Base-by-base conservation (phyloP, 2,329 filamentous ascomycete species). In the Fusarium bactridioides region DNA sequence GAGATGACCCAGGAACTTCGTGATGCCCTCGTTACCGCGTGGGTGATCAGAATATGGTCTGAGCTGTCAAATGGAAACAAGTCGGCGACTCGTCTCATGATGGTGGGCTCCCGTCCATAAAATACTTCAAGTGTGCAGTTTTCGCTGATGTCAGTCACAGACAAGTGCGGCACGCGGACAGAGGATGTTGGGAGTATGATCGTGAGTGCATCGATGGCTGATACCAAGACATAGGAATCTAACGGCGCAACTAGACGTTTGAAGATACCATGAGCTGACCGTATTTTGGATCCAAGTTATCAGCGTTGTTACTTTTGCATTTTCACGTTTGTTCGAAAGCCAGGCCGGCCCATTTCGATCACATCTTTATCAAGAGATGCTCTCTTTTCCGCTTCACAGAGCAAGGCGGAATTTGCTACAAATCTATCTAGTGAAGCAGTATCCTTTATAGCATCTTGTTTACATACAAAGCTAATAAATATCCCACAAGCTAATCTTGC, bases 401-500 rank as follows among this genome's bases (percentile, higher is more conserved):
- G 38, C 40, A 31, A 31, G 18, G 31, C 31, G 41, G 21, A 27
- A 33, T 41, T 41, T 29, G 45, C 23, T 45, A 40, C 13, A 33
- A 53, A 31, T 19, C 31, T 23, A 29, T 54, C 23, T 50, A 60
- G 54, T 33, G 47, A 21, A 31, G 27, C 4, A 5, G 33, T 38
- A 19, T 47, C 25, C n/a, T 8, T n/a, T 40, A 15, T 23, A n/a
- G 15, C 9, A 43, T 15, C 10, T 29, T 29, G 7, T 31, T n/a
- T 18, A 54, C 41, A 66, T 12, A 57, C 41, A 63, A 50, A 43
- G 33, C 84, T 77, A 95, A 80, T 96, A 99, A 65, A 98, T 91
- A 83, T 98, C 94, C 96, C 96, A 99, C 74, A 99, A 84, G 79
- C 94, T 97, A 70, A 98, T 90, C 80, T 97, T 97, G 23, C 95